Evolutionary conservation across 306 rosid species (phyloP), one percentile per base, ranked within the genome.

Genomic region (Quercus variabilis): DNA sequence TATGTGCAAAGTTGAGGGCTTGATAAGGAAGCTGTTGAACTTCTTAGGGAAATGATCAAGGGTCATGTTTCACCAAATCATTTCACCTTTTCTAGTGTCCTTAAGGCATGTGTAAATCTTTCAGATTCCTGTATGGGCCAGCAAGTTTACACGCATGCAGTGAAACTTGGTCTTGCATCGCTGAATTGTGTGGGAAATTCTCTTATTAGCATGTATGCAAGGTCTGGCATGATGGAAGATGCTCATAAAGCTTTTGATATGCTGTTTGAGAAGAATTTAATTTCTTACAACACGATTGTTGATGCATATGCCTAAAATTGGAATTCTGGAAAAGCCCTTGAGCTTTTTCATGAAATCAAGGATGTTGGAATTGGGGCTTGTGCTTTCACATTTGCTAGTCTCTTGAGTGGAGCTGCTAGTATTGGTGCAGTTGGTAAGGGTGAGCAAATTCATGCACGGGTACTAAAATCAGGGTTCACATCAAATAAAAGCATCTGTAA

Each of bases 161-260:
- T 85, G 71, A 90, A 90, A 74, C 80, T 81, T 7, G 87, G 90
- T 5, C 72, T 88, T 76, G 69, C 87, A 18, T 78, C 83, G 0
- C 76, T 88, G 68, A 79, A 88, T 76, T 90, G 87, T 80, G 92
- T 90, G 4, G 91, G 88, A 70, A 90, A 87, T 81, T 79, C 86
- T 64, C 90, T 90, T 46, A 69, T 85, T 80, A 88, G 76, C 77
- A 65, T 90, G 90, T 88, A 90, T 72, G 87, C 88, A 12, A 85
- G 92, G 78, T 87, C 90, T 18, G 91, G 88, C 71, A 88, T 80
- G 74, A 83, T 84, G 84, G 92, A 87, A 59, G 84, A 84, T 65
- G 90, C 91, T 13, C 79, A 82, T 10, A 88, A 78, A 74, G 80
- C 82, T 70, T 90, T 90, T 77, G 83, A 83, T 67, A 21, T 85